Base-by-base conservation (phyloP, 805 yeast genomes). In the Pichia pseudocactophila region DNA sequence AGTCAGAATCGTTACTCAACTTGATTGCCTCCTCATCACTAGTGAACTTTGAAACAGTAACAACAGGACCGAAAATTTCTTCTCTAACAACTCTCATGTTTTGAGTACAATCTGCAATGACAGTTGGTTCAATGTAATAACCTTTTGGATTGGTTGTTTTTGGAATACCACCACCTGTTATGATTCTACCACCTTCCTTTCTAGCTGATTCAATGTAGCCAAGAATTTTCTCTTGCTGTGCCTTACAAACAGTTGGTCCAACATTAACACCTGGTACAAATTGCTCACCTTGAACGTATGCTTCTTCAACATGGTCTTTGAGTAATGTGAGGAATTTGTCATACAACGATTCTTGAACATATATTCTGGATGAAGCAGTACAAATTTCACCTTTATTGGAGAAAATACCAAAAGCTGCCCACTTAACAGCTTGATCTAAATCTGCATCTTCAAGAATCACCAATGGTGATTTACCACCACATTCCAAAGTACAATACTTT, bases 391-490 rank as follows among this genome's bases (percentile, higher is more conserved):
- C 97, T 58, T 89, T 80, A 73, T 89, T 89, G 75, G 76, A 86
- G 73, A 81, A 86, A 58, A 89, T 88, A 64, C 96, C 96, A 44
- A 73, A 61, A 45, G 83, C 73, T 52, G 87, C 79, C 72, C 79
- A 76, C 53, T 80, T 72, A 40, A 85, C 82, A 40, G 96, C 84
- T 57, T 72, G 70, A 43, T 81, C 78, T 46, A 89, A 61, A 62
- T 89, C 78, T 43, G 90, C 89, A 60, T 89, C 97, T 57, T 81
- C 80, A 59, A 83, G 87, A 39, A 89, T 80, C 53, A 89, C 78
- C 65, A 83, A 80, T 57, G 97, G 96, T 28, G 96, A 88, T 70
- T 89, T 89, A 61, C 97, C 97, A 60, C 97, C 97, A 56, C 88
- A 78, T 70, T 89, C 97, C 61, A 89, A 74, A 35, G 97, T 89